A percentile compares a stretch with the other conserved stretches of the same genome.
Evolutionary conservation across 176 grass and related monocot genomes (phyloP).

Genomic region (Thalia dealbata): DNA sequence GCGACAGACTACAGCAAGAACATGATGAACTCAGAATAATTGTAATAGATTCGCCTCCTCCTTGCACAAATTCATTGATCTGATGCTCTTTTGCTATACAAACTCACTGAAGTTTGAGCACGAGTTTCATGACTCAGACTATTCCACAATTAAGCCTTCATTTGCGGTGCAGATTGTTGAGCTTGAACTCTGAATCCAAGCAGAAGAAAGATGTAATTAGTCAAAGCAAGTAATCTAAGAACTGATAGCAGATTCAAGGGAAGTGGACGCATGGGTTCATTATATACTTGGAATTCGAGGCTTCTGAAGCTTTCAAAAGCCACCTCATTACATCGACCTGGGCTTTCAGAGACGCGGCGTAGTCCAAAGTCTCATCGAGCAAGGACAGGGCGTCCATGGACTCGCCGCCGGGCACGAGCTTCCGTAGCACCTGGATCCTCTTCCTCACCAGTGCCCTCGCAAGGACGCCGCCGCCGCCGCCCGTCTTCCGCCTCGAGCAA

Average conservation of each 20-base stretch:
- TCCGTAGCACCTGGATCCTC: constrained; percentile 31
- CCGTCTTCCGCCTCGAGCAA: constrained; percentile 13
- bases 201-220: not conserved
- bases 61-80: too few relatives aligned
- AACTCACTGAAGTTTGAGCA: too few relatives aligned
- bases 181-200: not conserved
- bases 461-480: not conserved
- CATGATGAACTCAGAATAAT: too few relatives aligned
- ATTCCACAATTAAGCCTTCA: too few relatives aligned
- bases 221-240: too few relatives aligned
- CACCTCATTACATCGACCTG: constrained; percentile 68
- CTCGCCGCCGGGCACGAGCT: constrained; percentile 53
- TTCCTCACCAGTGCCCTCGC: constrained; percentile 41
- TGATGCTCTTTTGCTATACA: too few relatives aligned
- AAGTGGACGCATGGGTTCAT: not conserved
- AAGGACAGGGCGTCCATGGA: constrained; percentile 44
- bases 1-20: too few relatives aligned
- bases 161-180: too few relatives aligned
- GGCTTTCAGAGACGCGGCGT: constrained; percentile 46
- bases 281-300: constrained; percentile 19
- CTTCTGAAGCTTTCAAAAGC: constrained; percentile 40
- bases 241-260: not conserved
- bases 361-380: constrained; percentile 67
- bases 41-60: too few relatives aligned
- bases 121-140: too few relatives aligned